Conservation (phyloP, 768 basidiomycete genomes). For the Mycena haematopus region DNA sequence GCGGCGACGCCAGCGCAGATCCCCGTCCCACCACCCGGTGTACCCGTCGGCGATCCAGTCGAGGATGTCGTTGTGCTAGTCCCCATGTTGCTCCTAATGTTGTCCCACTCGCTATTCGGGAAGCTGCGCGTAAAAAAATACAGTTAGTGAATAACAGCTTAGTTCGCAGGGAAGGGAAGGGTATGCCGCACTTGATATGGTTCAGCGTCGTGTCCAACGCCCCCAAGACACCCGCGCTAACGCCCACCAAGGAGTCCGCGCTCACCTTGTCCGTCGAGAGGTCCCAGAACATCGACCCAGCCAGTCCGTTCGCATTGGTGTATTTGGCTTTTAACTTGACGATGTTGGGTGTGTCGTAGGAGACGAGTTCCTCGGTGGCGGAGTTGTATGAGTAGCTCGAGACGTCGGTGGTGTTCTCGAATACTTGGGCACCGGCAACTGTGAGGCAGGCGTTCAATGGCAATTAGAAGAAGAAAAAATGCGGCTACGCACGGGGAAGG, state of each 20-base stretch:
- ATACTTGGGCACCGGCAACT: conserved; percentile 63
- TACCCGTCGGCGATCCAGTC: conserved; percentile 33
- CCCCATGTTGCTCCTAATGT: conserved; percentile 70
- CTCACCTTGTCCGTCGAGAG: conserved; percentile 68
- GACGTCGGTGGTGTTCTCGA: conserved; percentile 72
- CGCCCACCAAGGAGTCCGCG: conserved; percentile 61
- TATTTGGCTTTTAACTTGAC: conserved; percentile 72
- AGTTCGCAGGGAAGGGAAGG: background rate
- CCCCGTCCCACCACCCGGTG: conserved; percentile 29
- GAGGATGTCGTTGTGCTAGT: conserved; percentile 33
- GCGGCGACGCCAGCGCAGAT: conserved; percentile 50
- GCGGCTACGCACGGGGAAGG: conserved; percentile 65
- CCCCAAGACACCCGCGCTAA: conserved; percentile 54
- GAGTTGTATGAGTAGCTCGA: conserved; percentile 81
- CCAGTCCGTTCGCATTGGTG: conserved; percentile 63
- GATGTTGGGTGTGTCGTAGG: conserved; percentile 78
- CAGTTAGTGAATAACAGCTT: background rate
- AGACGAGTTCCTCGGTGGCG: conserved; percentile 69
- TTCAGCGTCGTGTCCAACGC: conserved; percentile 67
- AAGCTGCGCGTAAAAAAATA: conserved; percentile 48
- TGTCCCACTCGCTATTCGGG: conserved; percentile 75
- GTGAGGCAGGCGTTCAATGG: conserved; percentile 7
- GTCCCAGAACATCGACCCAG: conserved; percentile 80
- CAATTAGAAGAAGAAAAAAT: too few species aligned
- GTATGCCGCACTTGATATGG: conserved; percentile 57